phyloP scores from a whole-genome alignment of 2,329 filamentous ascomycete species.

The Botrytis aclada region DNA sequence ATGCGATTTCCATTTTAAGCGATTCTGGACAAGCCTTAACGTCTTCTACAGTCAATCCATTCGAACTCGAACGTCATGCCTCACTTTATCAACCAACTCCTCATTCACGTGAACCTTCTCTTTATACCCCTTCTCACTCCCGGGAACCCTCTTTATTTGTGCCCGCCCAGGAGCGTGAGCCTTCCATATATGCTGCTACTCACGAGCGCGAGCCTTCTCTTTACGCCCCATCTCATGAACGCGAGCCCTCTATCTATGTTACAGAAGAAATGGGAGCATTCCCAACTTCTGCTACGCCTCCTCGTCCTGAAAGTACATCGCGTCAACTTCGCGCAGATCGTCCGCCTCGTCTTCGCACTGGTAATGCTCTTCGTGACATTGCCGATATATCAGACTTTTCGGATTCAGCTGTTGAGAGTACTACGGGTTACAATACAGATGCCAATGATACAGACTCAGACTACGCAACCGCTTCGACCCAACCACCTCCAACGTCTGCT shows the following conservation, averaged over 20 bases:
- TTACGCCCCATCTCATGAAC: conserved; percentile 52
- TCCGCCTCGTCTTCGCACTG: conserved; percentile 33
- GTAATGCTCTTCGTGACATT: conserved; percentile 27
- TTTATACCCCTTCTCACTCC: conserved; percentile 51
- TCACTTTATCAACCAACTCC: conserved; percentile 49
- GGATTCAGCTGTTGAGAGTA: conserved; percentile 31
- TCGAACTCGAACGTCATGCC: conserved; percentile 61
- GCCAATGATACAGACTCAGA: conserved; percentile 28
- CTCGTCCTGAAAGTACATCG: conserved; percentile 12
- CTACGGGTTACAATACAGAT: conserved; percentile 15
- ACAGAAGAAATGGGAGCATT: conserved; percentile 49
- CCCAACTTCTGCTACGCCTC: conserved; percentile 47
- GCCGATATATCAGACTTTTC: conserved; percentile 37
- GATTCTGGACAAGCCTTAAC: conserved; percentile 54
- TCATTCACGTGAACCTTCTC: conserved; percentile 48
- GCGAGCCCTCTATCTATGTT: conserved; percentile 60
- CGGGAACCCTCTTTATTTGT: conserved; percentile 55
- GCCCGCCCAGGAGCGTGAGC: conserved; percentile 55
- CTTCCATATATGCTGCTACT: conserved; percentile 49
- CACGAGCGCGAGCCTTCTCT: conserved; percentile 48
- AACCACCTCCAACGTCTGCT: conserved; percentile 24
- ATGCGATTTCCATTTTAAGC: conserved; percentile 49
- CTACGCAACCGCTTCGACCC: conserved; percentile 19
- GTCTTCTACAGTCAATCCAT: conserved; percentile 54
- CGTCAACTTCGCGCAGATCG: not conserved